phyloP scores from a whole-genome alignment of 805 yeast species.

The Cyberlindnera subsufficiens region DNA sequence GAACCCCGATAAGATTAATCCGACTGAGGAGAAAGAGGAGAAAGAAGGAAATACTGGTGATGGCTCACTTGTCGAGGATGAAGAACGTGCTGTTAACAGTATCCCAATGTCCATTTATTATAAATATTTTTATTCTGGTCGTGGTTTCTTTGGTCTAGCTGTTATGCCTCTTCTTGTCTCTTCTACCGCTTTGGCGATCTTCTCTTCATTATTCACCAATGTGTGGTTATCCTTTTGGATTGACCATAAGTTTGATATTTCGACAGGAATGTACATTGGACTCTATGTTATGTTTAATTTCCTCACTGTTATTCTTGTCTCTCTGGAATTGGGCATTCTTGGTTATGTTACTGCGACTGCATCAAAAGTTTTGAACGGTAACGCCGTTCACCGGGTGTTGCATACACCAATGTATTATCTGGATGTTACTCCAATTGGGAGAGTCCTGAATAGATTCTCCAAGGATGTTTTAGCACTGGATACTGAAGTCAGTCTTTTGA shows the following conservation, averaged over 20 bases:
- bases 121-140: slow-evolving; percentile 24
- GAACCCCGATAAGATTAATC: slow-evolving; percentile 1
- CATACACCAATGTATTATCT: slow-evolving; percentile 75
- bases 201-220: slow-evolving; percentile 54
- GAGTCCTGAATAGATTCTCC: neutral
- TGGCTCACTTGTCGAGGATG: neutral
- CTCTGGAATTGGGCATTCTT: slow-evolving; percentile 24
- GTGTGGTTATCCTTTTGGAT: slow-evolving; percentile 81
- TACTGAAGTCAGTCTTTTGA: slow-evolving; percentile 62
- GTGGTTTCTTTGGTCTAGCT: no score
- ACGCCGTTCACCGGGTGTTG: slow-evolving; percentile 48
- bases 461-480: slow-evolving; percentile 78
- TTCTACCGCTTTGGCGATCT: no score
- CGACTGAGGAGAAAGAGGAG: neutral
- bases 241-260: slow-evolving; percentile 39
- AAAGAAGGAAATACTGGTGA: neutral
- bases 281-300: slow-evolving; percentile 50
- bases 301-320: slow-evolving; percentile 23
- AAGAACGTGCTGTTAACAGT: neutral
- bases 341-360: slow-evolving; percentile 40
- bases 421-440: slow-evolving; percentile 60
- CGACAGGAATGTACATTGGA: slow-evolving; percentile 60
- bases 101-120: slow-evolving; percentile 9
- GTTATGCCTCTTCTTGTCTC: slow-evolving; percentile 30
- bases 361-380: slow-evolving; percentile 27